These are phyloP conservation scores for Nitzschia sp. DNA, from an alignment of 108 stramenopile genomes.

Conservation along the genomic window DNA sequence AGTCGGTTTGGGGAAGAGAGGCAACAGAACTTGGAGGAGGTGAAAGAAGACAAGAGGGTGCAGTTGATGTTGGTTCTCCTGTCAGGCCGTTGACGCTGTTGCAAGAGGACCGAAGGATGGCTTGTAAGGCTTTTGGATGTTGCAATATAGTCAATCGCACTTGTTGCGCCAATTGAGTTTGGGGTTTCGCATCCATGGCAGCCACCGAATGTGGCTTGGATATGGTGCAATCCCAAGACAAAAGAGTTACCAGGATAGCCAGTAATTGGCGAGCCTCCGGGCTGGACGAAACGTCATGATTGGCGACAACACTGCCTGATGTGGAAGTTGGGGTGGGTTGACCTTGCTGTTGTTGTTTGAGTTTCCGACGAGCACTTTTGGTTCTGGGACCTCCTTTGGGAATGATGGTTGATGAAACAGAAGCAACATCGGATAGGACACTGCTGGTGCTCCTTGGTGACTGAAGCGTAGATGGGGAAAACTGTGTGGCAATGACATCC, in stretches of 20 bases:
- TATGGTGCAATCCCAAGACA: constrained; percentile 58
- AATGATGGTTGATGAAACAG: not conserved
- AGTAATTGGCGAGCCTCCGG: constrained; percentile 37
- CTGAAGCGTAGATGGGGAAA: too few species aligned
- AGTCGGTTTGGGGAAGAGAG: too few species aligned
- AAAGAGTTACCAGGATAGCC: constrained; percentile 42
- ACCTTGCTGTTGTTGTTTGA: constrained; percentile 12
- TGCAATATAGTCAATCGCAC: constrained; percentile 30
- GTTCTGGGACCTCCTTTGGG: constrained; percentile 1
- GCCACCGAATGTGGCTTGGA: constrained; percentile 31
- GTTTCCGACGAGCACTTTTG: constrained; percentile 37
- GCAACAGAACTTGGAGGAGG: too few species aligned
- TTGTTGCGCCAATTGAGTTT: constrained; percentile 23
- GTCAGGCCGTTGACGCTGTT: too few species aligned
- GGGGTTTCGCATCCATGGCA: constrained; percentile 13
- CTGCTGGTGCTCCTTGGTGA: too few species aligned
- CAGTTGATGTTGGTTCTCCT: too few species aligned
- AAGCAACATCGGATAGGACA: too few species aligned
- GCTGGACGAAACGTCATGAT: not conserved
- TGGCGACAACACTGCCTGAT: not conserved
- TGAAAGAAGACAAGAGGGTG: too few species aligned
- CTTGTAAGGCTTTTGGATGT: constrained; percentile 18
- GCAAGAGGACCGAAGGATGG: constrained; percentile 1
- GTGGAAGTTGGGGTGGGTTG: not conserved
- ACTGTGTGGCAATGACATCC: constrained; percentile 17